These are phyloP conservation scores for Cladophialophora bantiana DNA, from an alignment of 2,329 filamentous ascomycete genomes.

Conservation along the genomic window DNA sequence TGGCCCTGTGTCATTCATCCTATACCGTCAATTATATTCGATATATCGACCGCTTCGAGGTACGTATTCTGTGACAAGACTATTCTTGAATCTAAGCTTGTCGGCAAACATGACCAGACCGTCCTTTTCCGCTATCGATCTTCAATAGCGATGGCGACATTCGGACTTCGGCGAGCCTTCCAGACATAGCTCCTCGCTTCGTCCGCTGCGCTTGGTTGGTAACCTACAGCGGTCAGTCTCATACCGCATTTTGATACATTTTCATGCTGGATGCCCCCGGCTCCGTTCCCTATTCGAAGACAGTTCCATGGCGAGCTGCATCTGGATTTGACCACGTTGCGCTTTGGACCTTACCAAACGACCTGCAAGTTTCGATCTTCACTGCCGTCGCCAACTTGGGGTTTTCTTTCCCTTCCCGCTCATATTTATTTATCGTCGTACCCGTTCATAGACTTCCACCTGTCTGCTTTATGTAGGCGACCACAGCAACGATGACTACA, in stretches of 20 bases:
- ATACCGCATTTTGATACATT: not conserved
- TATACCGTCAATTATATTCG: too few relatives aligned
- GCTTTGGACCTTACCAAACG: not conserved
- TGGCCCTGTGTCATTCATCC: too few relatives aligned
- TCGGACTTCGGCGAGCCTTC: slow-evolving; percentile 2
- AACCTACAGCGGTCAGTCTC: not conserved
- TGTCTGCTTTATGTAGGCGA: not conserved
- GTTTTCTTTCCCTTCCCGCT: too few relatives aligned
- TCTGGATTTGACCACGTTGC: not conserved
- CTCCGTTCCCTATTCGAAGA: not conserved
- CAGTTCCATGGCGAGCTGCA: not conserved
- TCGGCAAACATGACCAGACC: not conserved
- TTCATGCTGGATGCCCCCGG: not conserved
- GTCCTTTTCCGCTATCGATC: not conserved
- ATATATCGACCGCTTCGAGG: too few relatives aligned
- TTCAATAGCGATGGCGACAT: not conserved
- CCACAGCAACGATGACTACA: not conserved
- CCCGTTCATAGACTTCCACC: too few relatives aligned
- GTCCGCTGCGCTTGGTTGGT: not conserved
- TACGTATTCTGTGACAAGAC: too few relatives aligned
- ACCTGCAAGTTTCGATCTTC: not conserved
- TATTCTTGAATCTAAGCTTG: not conserved
- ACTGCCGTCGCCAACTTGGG: not conserved
- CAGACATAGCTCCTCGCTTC: not conserved
- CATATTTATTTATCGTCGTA: too few relatives aligned